Evolutionary conservation across 345 rosid genomes (phyloP), one percentile per base, ranked within the genome.

Genomic region (Eucalyptus camaldulensis): DNA sequence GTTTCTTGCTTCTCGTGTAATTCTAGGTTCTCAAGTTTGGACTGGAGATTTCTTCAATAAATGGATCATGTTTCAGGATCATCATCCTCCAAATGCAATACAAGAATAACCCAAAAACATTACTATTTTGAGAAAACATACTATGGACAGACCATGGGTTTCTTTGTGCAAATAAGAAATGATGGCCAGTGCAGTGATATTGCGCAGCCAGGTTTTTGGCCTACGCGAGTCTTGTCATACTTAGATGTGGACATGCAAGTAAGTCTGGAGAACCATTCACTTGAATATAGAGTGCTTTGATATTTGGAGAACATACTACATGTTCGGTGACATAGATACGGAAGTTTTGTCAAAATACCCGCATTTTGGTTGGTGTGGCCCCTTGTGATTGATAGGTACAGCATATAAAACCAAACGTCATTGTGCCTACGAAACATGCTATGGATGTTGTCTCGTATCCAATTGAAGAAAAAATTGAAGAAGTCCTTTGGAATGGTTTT

Each of bases 401-500:
- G 16, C 51, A 49, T 49, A 5, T 49, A 49, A 49, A 13, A 49
- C 51, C 15, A 49, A 0, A 49, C 3, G 16, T 49, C 51, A 49
- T 49, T 49, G 51, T 0, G 16, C 51, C 16, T 13, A 13, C 6
- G 6, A 49, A 49, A 49, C 51, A 49, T 13, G 16, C 16, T 13
- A 13, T 5, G 51, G 6, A 49, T 49, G 51, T 49, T 49, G 51
- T 13, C 51, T 13, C 6, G 16, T 49, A 49, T 49, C 6, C 51
- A 49, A 49, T 49, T 13, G 51, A 49, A 49, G 16, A 49, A 5
- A 1, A 49, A 3, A 45, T n/a, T n/a, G 37, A 33, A 49, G 6
- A 49, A 49, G 58, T 90, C 89, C 92, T 72, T 86, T 88, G 85
- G 87, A 89, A 40, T 95, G 97, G 97, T 92, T 94, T 87, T 43